These are phyloP conservation scores for Aspergillus intermedius DNA, from an alignment of 2,329 filamentous ascomycete species.

Conservation along the genomic window DNA sequence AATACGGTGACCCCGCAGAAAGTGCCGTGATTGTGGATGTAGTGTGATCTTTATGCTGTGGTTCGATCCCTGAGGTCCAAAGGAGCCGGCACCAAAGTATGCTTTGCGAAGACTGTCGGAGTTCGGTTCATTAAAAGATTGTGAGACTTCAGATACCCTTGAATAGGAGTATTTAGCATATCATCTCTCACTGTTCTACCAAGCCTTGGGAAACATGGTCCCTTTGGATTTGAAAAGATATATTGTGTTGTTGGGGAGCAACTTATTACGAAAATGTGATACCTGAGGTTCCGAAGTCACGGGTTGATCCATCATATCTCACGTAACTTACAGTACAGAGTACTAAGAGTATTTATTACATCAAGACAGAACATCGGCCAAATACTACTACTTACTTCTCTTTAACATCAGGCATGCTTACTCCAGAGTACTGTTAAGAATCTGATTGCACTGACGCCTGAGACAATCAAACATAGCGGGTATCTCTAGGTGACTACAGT, in stretches of 20 bases:
- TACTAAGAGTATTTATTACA: too few species aligned
- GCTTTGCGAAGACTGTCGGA: background rate
- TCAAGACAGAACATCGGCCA: too few species aligned
- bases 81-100: background rate
- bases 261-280: background rate
- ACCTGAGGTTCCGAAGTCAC: background rate
- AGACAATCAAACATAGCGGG: too few species aligned
- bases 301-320: background rate
- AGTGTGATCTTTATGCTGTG: background rate
- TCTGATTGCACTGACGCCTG: too few species aligned
- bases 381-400: too few species aligned
- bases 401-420: too few species aligned
- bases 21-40: too few species aligned
- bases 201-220: background rate
- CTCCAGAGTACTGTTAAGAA: too few species aligned
- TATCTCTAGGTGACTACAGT: too few species aligned
- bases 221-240: background rate
- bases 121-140: background rate
- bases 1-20: too few species aligned
- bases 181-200: conserved; percentile 7
- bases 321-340: background rate
- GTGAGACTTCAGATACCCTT: conserved; percentile 4
- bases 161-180: conserved; percentile 3
- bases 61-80: background rate
- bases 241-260: background rate